Evolutionary conservation across 768 basidiomycete genomes (phyloP).

Genomic region (Leccinum broughii): DNA sequence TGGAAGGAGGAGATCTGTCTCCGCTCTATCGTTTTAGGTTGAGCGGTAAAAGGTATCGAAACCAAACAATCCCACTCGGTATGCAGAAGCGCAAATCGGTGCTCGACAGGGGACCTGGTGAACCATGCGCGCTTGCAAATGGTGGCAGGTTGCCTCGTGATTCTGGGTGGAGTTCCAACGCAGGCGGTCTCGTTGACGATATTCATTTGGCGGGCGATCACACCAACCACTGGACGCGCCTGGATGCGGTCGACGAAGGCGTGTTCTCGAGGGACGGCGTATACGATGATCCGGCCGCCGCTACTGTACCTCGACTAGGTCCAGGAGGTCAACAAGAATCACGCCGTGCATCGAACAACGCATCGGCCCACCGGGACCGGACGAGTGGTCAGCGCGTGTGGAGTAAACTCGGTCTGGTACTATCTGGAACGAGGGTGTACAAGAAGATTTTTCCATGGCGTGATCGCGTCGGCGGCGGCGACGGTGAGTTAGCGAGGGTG

Average conservation of each 20-base stretch:
- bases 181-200: neutral
- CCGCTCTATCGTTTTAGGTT: neutral
- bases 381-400: neutral
- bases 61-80: neutral
- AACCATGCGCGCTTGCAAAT: neutral
- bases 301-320: neutral
- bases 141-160: slow-evolving; percentile 1
- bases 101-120: neutral
- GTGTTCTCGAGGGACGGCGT: neutral
- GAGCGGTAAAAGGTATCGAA: neutral
- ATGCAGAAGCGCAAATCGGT: neutral
- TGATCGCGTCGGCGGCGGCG: slow-evolving; percentile 3
- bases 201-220: neutral
- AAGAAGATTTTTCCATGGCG: slow-evolving; percentile 14
- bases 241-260: neutral
- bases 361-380: neutral
- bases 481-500: neutral
- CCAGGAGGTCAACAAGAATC: neutral
- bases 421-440: slow-evolving; percentile 6
- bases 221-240: neutral
- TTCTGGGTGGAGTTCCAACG: neutral
- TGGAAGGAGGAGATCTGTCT: slow-evolving; percentile 3
- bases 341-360: neutral
- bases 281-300: slow-evolving; percentile 21
- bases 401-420: slow-evolving; percentile 1